Evolutionary conservation across 2,329 filamentous ascomycete species (phyloP), one percentile per base, ranked within the genome.

Genomic region (Talaromyces rugulosus): DNA sequence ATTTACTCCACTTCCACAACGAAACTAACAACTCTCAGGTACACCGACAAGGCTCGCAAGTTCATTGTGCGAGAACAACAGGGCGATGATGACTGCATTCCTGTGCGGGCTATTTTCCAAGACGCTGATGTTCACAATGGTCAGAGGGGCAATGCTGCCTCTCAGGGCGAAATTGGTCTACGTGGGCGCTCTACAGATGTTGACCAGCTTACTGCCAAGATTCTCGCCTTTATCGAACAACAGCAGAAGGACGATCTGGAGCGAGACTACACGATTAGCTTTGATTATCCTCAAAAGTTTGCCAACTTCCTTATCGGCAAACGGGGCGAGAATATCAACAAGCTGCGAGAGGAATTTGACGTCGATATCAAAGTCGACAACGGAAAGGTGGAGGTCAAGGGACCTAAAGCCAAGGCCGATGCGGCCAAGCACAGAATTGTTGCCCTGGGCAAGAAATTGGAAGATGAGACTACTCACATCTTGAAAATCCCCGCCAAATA

Each of bases 251-350:
- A 98, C 64, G 94, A 98, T 77, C 90, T 95, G 73, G 94, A 98
- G 78, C 90, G 94, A 63, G 92, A 91, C 52, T 96, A 93, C 78
- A 92, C 87, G 2, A 81, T 91, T 63, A 87, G 85, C 30, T 98
- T 98, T 68, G 92, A 96, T 66, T 99, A 96, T 80, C 94, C 94
- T 7, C 91, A 96, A 74, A 96, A 96, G 78, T 96, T 87, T 72
- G 92, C 93, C 66, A 96, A 96, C 75, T 89, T 96, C 73, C 84
- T 90, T 28, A 89, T 90, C 64, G 87, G 87, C 63, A 85, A 84
- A 70, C 82, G 83, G 44, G 87, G 87, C 58, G 85, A 88, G 69
- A 89, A 89, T 73, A 88, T 89, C 74, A 87, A 86, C 72, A 86
- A 87, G 69, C 78, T 89, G 53, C 84, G 87, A 34, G 87, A 89